These are phyloP conservation scores for Coelastrella sp. DNA, from an alignment of 139 green algal species.

Conservation along the genomic window DNA sequence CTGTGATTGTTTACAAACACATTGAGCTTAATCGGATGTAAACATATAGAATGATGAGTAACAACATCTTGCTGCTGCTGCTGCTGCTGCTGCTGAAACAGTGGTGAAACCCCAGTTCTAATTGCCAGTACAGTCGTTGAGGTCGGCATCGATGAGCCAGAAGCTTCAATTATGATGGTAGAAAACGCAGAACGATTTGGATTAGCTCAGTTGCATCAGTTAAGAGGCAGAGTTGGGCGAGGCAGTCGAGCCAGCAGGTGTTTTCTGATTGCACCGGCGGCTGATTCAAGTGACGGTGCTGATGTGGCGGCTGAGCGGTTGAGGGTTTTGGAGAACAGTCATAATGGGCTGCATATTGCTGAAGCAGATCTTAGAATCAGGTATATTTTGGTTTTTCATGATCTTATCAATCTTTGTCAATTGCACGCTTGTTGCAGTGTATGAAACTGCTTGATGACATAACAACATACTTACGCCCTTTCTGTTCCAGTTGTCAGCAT, in stretches of 20 bases:
- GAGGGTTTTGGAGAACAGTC: constrained; percentile 68
- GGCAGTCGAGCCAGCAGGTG: constrained; percentile 50
- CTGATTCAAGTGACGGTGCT: not conserved
- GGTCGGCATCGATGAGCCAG: constrained; percentile 88
- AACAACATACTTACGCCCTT: too few species aligned
- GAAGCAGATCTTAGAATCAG: constrained; percentile 82
- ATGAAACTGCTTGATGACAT: too few species aligned
- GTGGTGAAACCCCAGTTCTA: constrained; percentile 77
- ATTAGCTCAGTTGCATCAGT: constrained; percentile 95
- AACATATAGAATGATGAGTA: not conserved
- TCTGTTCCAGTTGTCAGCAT: too few species aligned
- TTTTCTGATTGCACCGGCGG: constrained; percentile 42
- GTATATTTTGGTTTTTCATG: too few species aligned
- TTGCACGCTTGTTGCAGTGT: too few species aligned
- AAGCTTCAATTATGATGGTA: constrained; percentile 93
- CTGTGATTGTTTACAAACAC: too few species aligned
- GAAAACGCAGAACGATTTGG: constrained; percentile 96
- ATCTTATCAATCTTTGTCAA: too few species aligned
- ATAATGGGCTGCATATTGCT: constrained; percentile 85
- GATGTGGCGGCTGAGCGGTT: constrained; percentile 3
- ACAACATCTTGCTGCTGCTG: not conserved
- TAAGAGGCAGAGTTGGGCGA: constrained; percentile 87
- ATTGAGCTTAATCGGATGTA: too few species aligned
- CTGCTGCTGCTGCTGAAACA: not conserved
- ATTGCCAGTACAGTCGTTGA: constrained; percentile 93